Evolutionary conservation across 1,284 basidiomycete species (phyloP).

Genomic region (Stygiomarasmius scandens): DNA sequence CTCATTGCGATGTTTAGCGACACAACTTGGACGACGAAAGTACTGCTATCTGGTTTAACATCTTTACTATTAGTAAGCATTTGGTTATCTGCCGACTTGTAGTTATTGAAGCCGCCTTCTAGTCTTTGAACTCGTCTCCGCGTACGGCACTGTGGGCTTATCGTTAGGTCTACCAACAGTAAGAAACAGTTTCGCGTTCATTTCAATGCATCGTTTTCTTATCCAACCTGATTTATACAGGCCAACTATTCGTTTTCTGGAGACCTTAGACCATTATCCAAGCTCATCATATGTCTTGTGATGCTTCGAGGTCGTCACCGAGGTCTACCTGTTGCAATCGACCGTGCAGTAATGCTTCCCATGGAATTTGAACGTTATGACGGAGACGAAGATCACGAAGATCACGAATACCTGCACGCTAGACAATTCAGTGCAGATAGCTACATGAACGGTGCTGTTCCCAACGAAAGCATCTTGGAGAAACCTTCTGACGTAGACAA

Average conservation of each 20-base stretch:
- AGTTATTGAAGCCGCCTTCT: slow-evolving; percentile 6
- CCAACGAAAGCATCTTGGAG: not conserved
- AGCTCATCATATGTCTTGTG: slow-evolving; percentile 82
- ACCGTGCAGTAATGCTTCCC: slow-evolving; percentile 83
- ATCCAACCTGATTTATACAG: slow-evolving; percentile 35
- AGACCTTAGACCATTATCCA: slow-evolving; percentile 79
- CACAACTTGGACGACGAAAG: slow-evolving; percentile 54
- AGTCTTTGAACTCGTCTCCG: slow-evolving; percentile 90
- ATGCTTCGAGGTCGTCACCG: slow-evolving; percentile 95
- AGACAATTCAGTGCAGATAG: not conserved
- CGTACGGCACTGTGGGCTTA: slow-evolving; percentile 90
- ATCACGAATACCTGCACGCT: not conserved
- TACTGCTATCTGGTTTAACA: slow-evolving; percentile 72
- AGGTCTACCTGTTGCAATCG: slow-evolving; percentile 86
- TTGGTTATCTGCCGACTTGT: not conserved
- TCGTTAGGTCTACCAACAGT: slow-evolving; percentile 73
- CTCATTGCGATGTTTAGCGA: slow-evolving; percentile 42
- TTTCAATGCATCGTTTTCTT: not conserved
- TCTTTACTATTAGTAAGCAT: slow-evolving; percentile 71
- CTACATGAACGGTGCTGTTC: not conserved
- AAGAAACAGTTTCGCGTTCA: slow-evolving; percentile 28
- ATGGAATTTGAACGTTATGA: slow-evolving; percentile 45
- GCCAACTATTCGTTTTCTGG: slow-evolving; percentile 82
- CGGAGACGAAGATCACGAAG: slow-evolving; percentile 9
- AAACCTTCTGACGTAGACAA: not conserved